Percentiles rank a stretch among this genome's conserved stretches.
Conservation (phyloP, 768 basidiomycete species). For the Tubosaeta sp. region DNA sequence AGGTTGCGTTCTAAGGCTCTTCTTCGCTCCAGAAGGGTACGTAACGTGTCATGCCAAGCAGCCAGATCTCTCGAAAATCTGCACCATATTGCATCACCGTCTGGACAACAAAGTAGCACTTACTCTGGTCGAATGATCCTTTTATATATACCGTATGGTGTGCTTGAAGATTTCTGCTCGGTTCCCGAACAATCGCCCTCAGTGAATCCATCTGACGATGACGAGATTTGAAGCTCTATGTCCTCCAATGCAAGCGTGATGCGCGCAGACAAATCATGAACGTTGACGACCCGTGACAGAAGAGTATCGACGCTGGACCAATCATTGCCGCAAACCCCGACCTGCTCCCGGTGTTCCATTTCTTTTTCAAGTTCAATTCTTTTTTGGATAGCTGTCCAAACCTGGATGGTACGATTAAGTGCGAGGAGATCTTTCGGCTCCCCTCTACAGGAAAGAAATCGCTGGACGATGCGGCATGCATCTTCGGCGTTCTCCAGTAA, state of each 20-base stretch:
- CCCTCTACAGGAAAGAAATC: constrained; percentile 66
- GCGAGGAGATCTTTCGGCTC: constrained; percentile 60
- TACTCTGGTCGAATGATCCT: constrained; percentile 70
- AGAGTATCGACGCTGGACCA: constrained; percentile 58
- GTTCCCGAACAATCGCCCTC: constrained; percentile 17
- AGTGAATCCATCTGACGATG: constrained; percentile 18
- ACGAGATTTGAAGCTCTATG: constrained; percentile 18
- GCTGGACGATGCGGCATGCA: constrained; percentile 70
- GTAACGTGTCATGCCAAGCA: constrained; percentile 45
- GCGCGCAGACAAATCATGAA: constrained; percentile 48
- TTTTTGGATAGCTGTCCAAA: constrained; percentile 52
- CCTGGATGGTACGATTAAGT: constrained; percentile 56
- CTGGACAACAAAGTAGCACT: constrained; percentile 9
- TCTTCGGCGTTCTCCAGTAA: constrained; percentile 62
- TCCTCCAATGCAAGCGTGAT: constrained; percentile 50
- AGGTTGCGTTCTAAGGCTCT: constrained; percentile 52
- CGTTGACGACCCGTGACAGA: constrained; percentile 46
- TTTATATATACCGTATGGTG: constrained; percentile 34
- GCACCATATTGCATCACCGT: constrained; percentile 17
- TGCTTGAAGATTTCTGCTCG: constrained; percentile 15
- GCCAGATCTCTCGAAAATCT: constrained; percentile 57
- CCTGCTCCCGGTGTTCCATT: constrained; percentile 40
- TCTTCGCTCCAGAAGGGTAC: constrained; percentile 41
- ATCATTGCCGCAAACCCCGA: constrained; percentile 27
- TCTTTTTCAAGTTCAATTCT: constrained; percentile 53